Evolutionary conservation across 2,329 filamentous ascomycete genomes (phyloP), one percentile per base, ranked within the genome.

Genomic region (Escovopsis sp.): DNA sequence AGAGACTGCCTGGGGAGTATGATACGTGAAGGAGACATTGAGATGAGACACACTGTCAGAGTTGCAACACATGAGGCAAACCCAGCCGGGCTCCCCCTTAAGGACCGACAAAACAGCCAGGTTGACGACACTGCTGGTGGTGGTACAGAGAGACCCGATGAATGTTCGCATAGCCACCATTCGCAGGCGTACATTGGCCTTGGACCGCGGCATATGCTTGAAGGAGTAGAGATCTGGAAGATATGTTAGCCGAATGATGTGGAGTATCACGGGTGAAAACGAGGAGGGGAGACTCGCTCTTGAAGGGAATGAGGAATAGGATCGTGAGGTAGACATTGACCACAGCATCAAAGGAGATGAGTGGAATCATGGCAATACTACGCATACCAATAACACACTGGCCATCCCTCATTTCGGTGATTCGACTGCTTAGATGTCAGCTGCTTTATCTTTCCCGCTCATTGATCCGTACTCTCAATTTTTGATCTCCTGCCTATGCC

Each of bases 11-110:
- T 14, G 2, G 2, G 30, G 37, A 30, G 13, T 15, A 31, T 14
- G 11, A 16, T 13, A 31, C 13, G 32, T 37, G 32, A 39, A 7
- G n/a, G 9, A 16, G 24, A 24, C 24, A 35, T 35, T 15, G 7
- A n/a, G 12, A 25, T 14, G 44, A 27, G 24, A 58, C 66, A 51
- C 56, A 76, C 74, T 70, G 52, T 81, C 76, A 46, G 67, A 65
- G 50, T 79, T 80, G 52, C 76, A 81, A 50, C 73, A 75, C 61
- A 78, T 74, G 4, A 81, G 64, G 48, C 75, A 81, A 3, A 81
- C 66, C 75, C 76, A 81, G 3, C 71, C 76, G 2, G 71, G 74
- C 51, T 80, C 76, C 11, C 76, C 76, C 20, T 73, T 57, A 2
- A 80, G 64, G 1, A 64, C 65, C 63, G 76, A 70, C 1, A 80